A percentile compares a stretch with the other conserved stretches of the same genome.
These are phyloP conservation scores for Phytophthora cryptogea DNA, from an alignment of 352 stramenopile species.

Conservation along the genomic window DNA sequence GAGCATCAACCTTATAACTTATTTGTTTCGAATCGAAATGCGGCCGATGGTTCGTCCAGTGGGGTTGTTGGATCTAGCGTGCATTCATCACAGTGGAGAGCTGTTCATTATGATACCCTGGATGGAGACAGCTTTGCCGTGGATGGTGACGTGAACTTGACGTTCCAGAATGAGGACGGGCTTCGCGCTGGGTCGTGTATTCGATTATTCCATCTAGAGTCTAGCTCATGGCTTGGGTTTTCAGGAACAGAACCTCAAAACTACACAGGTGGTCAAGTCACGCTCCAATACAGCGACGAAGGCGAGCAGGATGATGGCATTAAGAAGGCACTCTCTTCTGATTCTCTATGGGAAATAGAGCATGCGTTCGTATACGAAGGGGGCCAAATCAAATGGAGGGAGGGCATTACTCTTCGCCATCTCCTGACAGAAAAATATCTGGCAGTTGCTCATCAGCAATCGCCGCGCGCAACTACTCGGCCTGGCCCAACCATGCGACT, in stretches of 20 bases:
- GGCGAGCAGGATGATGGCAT: constrained; percentile 39
- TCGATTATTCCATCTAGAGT: constrained; percentile 69
- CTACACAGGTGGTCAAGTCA: constrained; percentile 24
- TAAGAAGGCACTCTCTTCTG: constrained; percentile 37
- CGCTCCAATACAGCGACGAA: constrained; percentile 56
- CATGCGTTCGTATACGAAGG: constrained; percentile 53
- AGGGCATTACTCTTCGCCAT: constrained; percentile 56
- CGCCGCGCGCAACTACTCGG: constrained; percentile 21
- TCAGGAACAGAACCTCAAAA: constrained; percentile 6
- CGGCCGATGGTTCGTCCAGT: constrained; percentile 34
- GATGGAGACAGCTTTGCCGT: constrained; percentile 16
- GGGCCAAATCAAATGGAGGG: constrained; percentile 57
- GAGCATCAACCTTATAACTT: constrained; percentile 57
- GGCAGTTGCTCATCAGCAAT: constrained; percentile 38
- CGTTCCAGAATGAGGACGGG: constrained; percentile 16
- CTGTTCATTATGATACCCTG: constrained; percentile 56
- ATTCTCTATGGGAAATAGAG: constrained; percentile 73
- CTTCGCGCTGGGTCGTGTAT: constrained; percentile 63
- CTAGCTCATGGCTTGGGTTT: constrained; percentile 64
- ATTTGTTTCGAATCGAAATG: constrained; percentile 64
- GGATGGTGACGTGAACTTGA: constrained; percentile 3
- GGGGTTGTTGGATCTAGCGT: constrained; percentile 58
- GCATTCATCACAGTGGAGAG: constrained; percentile 65
- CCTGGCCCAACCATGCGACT: constrained; percentile 5
- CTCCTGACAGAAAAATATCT: constrained; percentile 65